Evolutionary conservation across 495 filamentous ascomycete genomes (phyloP), one percentile per base, ranked within the genome.

Genomic region (Aspergillus sclerotioniger): DNA sequence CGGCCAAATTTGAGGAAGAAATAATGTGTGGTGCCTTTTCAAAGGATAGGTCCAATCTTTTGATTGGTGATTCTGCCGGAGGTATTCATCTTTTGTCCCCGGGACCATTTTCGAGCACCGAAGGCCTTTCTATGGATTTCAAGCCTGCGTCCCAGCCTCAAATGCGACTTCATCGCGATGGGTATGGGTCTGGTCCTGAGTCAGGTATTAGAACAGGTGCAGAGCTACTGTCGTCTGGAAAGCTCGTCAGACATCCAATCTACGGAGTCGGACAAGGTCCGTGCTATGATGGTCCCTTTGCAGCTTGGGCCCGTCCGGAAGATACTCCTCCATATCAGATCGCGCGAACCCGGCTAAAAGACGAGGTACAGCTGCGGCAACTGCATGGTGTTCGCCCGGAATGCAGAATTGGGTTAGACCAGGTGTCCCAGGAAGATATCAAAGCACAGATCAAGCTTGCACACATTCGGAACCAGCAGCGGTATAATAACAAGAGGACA

Each of bases 51-150:
- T 80, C 83, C 0, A 85, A 84, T 50, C 74, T 96, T 1, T 71
- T 94, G 0, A 73, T 96, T 33, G 91, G 91, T 21, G 90, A 92
- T 68, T 84, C 84, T 10, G 85, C 82, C 31, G 91, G 90, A 21
- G 84, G 84, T 0, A 74, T 96, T 8, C 87, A 88, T 57, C 64
- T 94, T 0, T 69, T 96, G 0, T 83, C 82, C 9, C 70, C 73
- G 32, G 74, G 68, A 6, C 67, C 75, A 8, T 71, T 48, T 28
- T 56, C 62, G 3, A 58, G 70, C 19, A 56, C 58, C 6, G 57
- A 71, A 0, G 47, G 54, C 3, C 37, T 50, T 7, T 25, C 61
- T 9, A 67, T 76, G 21, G 46, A 58, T 3, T 71, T 67, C 31
- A 60, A 67, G 37, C 12, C 37, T n/a, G 67, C 69, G 6, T 41